phyloP scores from a whole-genome alignment of 805 yeast genomes.

The Scheffersomyces coipomensis region DNA sequence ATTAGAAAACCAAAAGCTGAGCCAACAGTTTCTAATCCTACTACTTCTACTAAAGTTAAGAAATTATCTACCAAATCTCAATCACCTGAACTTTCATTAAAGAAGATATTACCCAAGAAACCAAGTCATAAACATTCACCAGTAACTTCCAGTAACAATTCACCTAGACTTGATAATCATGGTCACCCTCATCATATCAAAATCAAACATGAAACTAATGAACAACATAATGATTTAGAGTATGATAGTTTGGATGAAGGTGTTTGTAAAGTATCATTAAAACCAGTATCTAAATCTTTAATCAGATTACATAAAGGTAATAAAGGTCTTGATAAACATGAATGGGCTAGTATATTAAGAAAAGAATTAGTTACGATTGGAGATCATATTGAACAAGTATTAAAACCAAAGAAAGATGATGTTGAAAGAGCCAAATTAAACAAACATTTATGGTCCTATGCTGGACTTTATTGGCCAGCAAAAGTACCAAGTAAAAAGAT shows the following conservation, averaged over 20 bases:
- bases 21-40: conserved; percentile 4
- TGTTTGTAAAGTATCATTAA: conserved; percentile 57
- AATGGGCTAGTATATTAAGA: conserved; percentile 71
- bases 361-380: conserved; percentile 73
- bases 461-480: conserved; percentile 85
- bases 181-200: conserved; percentile 1
- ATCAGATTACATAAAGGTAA: conserved; percentile 68
- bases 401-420: conserved; percentile 10
- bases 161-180: conserved; percentile 2
- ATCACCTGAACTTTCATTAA: conserved; percentile 5
- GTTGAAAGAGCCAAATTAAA: conserved; percentile 37
- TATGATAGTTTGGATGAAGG: conserved; percentile 79
- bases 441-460: conserved; percentile 82
- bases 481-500: conserved; percentile 73
- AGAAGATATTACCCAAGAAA: conserved; percentile 6
- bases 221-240: conserved; percentile 45
- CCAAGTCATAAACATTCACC: background rate
- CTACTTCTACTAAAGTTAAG: conserved; percentile 1
- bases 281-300: conserved; percentile 67
- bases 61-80: conserved; percentile 3
- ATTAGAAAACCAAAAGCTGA: conserved; percentile 12
- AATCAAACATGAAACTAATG: background rate
- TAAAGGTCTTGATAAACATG: conserved; percentile 69
- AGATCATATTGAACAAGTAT: conserved; percentile 47
- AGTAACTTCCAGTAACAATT: background rate